Evolutionary conservation across 2,329 filamentous ascomycete genomes (phyloP), one percentile per base, ranked within the genome.

Genomic region (Aspergillus hortae): DNA sequence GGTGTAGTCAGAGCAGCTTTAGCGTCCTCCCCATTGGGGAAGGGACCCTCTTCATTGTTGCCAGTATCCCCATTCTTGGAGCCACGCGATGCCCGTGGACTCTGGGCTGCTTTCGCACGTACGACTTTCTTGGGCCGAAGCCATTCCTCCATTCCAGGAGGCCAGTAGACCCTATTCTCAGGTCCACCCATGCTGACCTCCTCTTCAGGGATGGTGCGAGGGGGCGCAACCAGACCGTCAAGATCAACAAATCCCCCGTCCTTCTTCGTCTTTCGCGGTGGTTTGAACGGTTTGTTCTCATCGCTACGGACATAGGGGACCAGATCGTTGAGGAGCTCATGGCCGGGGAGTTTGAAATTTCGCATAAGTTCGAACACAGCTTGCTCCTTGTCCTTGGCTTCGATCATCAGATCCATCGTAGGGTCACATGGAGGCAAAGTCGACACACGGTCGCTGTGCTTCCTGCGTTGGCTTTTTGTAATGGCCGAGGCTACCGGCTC

Each of bases 331-430:
- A 95, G 84, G 0, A 73, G 80, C 17, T 94, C 79, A 72, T 85
- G 89, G 0, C 91, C 91, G 0, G 91, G 89, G 0, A 97, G 77
- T 62, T 87, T 91, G 69, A 91, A 95, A 0, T 80, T 91, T 19
- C 88, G 82, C 91, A 96, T 96, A 15, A 97, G 79, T 58, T 95
- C 90, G 62, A 97, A 95, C 0, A 96, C 90, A 0, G 92, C 91
- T 70, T 97, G 92, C 68, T 97, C 92, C 71, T 97, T 97, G 66
- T 96, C 92, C 69, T 97, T 97, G 44, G 92, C 92, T 74, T 97
- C 92, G 54, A 97, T 96, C 92, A 97, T 97, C n/a, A 97, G 77
- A 65, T 96, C 92, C 87, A 95, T 94, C 30, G 88, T 85, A 1
- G 83, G 76, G 4, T 85, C 79, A 62, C 92, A 96, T 0, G 92